A percentile compares a stretch with the other conserved stretches of the same genome.
Conservation (phyloP, 148 eudicot species). For the Mesembryanthemum crystallinum region DNA sequence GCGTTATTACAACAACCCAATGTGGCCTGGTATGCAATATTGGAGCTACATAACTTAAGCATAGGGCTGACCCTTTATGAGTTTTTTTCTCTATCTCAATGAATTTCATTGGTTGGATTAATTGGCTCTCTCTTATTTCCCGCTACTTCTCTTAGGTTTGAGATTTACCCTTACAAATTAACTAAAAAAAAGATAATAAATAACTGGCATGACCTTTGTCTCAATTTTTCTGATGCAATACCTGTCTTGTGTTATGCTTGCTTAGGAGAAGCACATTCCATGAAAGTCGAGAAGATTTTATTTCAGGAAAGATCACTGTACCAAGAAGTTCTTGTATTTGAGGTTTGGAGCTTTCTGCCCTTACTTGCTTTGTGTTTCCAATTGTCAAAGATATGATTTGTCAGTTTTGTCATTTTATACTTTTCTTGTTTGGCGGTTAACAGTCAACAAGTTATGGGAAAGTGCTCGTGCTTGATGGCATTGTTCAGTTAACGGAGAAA, state of each 20-base stretch:
- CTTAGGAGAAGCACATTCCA: conserved; percentile 88
- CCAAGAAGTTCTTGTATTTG: conserved; percentile 89
- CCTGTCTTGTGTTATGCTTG: conserved; percentile 1
- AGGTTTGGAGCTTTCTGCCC: conserved; percentile 45
- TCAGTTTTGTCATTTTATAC: conserved; percentile 2
- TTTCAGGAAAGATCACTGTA: conserved; percentile 67
- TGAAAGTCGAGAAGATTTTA: conserved; percentile 71
- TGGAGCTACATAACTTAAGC: background rate
- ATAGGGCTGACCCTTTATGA: background rate
- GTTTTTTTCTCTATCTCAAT: background rate
- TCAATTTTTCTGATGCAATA: background rate
- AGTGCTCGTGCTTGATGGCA: conserved; percentile 94
- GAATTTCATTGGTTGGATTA: background rate
- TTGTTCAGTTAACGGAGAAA: conserved; percentile 86
- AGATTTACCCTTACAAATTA: background rate
- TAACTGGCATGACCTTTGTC: background rate
- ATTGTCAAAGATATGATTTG: background rate
- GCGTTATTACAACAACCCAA: conserved; percentile 87
- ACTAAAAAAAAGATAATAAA: background rate
- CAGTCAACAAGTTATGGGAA: conserved; percentile 80
- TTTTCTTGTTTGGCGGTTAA: conserved; percentile 21
- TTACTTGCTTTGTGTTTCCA: background rate
- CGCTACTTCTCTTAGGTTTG: background rate
- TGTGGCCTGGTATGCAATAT: conserved; percentile 90
- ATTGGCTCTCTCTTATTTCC: background rate